Percentiles rank a stretch among this genome's conserved stretches.
Evolutionary conservation across 345 rosid genomes (phyloP).

Genomic region (Hibiscus mutabilis): DNA sequence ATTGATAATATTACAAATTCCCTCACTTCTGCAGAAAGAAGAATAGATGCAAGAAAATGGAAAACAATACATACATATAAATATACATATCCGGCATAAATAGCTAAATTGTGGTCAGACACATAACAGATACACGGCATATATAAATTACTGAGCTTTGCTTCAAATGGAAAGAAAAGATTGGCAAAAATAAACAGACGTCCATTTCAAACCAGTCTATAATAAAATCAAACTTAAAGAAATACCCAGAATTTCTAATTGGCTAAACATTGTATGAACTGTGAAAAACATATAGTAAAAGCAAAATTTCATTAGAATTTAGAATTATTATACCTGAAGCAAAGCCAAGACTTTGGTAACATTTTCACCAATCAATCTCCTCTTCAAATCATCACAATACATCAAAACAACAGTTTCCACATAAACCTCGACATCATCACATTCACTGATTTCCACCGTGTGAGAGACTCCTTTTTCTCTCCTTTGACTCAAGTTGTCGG

Average conservation of each 20-base stretch:
- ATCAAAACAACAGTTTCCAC: conserved; percentile 81
- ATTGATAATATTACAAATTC: background rate
- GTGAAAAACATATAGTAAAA: background rate
- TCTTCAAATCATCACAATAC: conserved; percentile 74
- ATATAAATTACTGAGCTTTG: background rate
- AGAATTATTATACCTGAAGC: conserved; percentile 55
- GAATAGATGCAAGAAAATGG: background rate
- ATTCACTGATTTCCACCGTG: conserved; percentile 86
- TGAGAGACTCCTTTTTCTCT: conserved; percentile 54
- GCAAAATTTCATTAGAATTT: background rate
- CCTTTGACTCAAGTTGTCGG: conserved; percentile 47
- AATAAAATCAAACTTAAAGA: background rate
- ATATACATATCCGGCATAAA: background rate
- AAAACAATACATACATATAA: background rate
- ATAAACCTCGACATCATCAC: conserved; percentile 87
- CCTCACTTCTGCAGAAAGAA: background rate
- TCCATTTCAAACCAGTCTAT: background rate
- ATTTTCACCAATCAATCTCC: conserved; percentile 61
- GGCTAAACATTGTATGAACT: background rate
- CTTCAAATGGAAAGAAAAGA: background rate
- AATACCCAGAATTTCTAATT: background rate
- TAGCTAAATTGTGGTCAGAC: background rate
- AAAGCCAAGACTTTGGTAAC: conserved; percentile 67
- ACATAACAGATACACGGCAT: background rate
- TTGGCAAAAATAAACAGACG: background rate